Base-by-base conservation (phyloP, 345 rosid genomes). In the Citrus trifoliata region DNA sequence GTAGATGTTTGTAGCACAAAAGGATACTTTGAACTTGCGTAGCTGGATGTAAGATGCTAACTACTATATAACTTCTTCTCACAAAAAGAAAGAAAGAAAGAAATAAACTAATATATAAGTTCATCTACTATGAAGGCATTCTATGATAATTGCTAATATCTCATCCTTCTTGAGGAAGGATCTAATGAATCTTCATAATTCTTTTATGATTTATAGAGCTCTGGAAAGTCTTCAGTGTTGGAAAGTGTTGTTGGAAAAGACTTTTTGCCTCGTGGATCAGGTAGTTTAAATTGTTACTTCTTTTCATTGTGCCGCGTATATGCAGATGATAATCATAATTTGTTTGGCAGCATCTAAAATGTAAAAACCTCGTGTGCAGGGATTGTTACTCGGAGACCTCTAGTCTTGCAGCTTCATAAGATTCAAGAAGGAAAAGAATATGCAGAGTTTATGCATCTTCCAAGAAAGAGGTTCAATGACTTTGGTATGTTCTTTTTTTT, bases 381-480 rank as follows among this genome's bases (percentile, higher is more conserved):
- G 76, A 95, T 93, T 86, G 98, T 95, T 84, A 95, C 99, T 53
- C 91, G 99, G 73, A 90, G 97, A 82, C 99, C 99, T 84, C 95
- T 93, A 67, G 99, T 95, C 62, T 82, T 95, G 87, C 98, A 93
- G 92, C 98, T 93, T 82, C 99, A 95, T 74, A 88, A 85, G 86
- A 88, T 93, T 78, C 96, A 89, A 30, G 99, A 91, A 79, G 98
- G 96, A 79, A 91, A 81, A 88, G 99, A 95, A 78, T 93, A 93
- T 84, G 99, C 92, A 28, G 98, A 95, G 86, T 95, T 95, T 82
- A 92, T 95, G 98, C 99, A 95, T 83, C 93, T 92, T 70, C 96
- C 97, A 0, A 89, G 87, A 86, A 95, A 90, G 91, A 92, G 83
- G 77, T 93, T 92, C 83, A 83, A 89, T 7, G 99, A 95, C 89